Percentiles rank a stretch among this genome's conserved stretches.
These are phyloP conservation scores for Kwoniella shivajii DNA, from an alignment of 1,284 basidiomycete species.

Conservation along the genomic window DNA sequence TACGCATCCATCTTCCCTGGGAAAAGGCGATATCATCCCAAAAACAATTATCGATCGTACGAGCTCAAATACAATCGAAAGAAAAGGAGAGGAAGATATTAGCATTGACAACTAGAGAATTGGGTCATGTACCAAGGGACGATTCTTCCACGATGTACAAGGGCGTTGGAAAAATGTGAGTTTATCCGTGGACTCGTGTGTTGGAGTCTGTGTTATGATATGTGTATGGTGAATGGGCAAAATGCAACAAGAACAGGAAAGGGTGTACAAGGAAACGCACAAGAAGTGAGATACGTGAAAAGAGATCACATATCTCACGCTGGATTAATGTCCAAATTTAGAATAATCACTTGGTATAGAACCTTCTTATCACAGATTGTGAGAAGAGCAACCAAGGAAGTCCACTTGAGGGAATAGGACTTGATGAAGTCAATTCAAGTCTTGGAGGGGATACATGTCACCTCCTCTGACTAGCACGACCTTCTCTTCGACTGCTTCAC, in stretches of 20 bases:
- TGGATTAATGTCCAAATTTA: too few relatives aligned
- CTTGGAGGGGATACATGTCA: too few relatives aligned
- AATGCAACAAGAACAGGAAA: too few relatives aligned
- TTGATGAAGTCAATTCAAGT: too few relatives aligned
- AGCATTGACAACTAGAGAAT: constrained; percentile 69
- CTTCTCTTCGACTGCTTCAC: background rate
- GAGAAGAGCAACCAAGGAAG: too few relatives aligned
- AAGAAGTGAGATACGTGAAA: too few relatives aligned
- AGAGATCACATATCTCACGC: too few relatives aligned
- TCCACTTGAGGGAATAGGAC: too few relatives aligned
- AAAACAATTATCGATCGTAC: constrained; percentile 68
- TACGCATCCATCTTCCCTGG: background rate
- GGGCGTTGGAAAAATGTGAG: constrained; percentile 88
- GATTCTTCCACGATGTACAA: constrained; percentile 78
- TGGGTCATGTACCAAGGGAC: constrained; percentile 43
- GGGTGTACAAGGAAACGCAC: too few relatives aligned
- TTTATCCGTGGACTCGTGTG: constrained; percentile 10
- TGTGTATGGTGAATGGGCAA: background rate
- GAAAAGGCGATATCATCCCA: constrained; percentile 70
- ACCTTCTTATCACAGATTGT: too few relatives aligned
- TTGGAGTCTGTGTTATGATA: background rate
- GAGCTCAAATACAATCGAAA: constrained; percentile 72
- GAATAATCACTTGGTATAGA: too few relatives aligned
- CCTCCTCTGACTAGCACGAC: too few relatives aligned
- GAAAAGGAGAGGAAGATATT: constrained; percentile 83